Base-by-base conservation (phyloP, 441 rosid genomes). In the Populus hybrid region DNA sequence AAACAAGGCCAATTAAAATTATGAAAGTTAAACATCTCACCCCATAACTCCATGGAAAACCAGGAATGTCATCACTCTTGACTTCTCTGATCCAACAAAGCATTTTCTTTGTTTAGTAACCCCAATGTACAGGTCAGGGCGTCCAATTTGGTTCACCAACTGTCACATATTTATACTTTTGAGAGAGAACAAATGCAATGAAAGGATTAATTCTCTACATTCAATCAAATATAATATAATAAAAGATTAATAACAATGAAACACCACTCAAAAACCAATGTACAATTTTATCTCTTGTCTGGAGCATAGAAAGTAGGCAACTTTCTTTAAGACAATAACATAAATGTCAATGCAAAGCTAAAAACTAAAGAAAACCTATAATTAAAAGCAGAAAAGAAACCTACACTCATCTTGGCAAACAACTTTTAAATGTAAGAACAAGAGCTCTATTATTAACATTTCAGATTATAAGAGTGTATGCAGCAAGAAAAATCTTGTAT, bases 41-140 rank as follows among this genome's bases (percentile, higher is more conserved):
- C 87, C 87, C 67, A 36, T 28, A 70, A 91, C 82, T 71, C 67
- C 80, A 88, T 91, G 92, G 83, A 87, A 84, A 42, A 86, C 84
- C 88, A 94, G 80, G 46, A 86, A 84, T 74, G 85, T 83, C 80
- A 90, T 79, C 76, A 72, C 57, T 82, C 81, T 82, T n/a, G 88
- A 75, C 88, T 87, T 87, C 78, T 89, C 93, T 72, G 84, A 81
- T 64, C 94, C 91, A 83, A 86, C 76, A 19, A 83, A 79, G 84
- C 84, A 86, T 79, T 83, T 91, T 81, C 94, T 87, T 79, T 81
- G 86, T 83, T 86, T 88, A 35, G 83, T 75, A 35, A 94, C 92
- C 57, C 97, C 92, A 19, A 94, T 84, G 79, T 85, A 91, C 36
- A 85, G 78, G 66, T 89, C 89, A 66, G 76, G 63, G 46, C 50